Evolutionary conservation across 176 grass and related monocot species (phyloP).

Genomic region (Tillandsia fasciculata): DNA sequence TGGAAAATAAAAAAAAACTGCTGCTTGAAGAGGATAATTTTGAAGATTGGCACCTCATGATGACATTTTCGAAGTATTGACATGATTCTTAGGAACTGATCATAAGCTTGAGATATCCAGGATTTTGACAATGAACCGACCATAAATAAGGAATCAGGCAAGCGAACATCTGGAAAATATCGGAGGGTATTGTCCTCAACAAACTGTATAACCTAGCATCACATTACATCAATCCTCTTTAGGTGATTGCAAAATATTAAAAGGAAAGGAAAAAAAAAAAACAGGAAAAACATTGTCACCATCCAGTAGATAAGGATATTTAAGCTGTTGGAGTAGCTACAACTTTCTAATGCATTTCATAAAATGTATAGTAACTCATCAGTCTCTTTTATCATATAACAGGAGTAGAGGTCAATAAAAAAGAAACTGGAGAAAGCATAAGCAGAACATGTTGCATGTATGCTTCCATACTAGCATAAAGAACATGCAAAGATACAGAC

Average conservation of each 20-base stretch:
- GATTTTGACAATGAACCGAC: conserved; percentile 19
- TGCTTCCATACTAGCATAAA: too few species aligned
- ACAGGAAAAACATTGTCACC: not conserved
- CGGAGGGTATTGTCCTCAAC: conserved; percentile 20
- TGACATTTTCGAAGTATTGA: conserved; percentile 23
- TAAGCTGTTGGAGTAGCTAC: too few species aligned
- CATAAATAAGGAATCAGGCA: conserved; percentile 22
- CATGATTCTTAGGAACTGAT: conserved; percentile 20
- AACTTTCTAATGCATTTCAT: conserved; percentile 30
- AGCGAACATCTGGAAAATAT: conserved; percentile 19
- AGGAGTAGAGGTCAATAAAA: too few species aligned
- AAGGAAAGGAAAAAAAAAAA: conserved; percentile 3
- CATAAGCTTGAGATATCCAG: conserved; percentile 25
- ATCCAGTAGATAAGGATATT: not conserved
- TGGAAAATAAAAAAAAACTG: conserved; percentile 4
- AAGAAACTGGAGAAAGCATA: too few species aligned
- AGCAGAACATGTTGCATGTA: too few species aligned
- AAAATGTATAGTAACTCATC: not conserved
- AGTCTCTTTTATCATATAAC: too few species aligned
- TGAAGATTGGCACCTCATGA: conserved; percentile 22
- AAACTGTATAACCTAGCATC: conserved; percentile 4
- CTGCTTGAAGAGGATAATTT: too few species aligned
- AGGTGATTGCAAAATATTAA: not conserved
- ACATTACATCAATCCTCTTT: too few species aligned
- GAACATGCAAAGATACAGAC: too few species aligned